Evolutionary conservation across 2,329 filamentous ascomycete genomes (phyloP).

Genomic region (Grosmannia serpens): DNA sequence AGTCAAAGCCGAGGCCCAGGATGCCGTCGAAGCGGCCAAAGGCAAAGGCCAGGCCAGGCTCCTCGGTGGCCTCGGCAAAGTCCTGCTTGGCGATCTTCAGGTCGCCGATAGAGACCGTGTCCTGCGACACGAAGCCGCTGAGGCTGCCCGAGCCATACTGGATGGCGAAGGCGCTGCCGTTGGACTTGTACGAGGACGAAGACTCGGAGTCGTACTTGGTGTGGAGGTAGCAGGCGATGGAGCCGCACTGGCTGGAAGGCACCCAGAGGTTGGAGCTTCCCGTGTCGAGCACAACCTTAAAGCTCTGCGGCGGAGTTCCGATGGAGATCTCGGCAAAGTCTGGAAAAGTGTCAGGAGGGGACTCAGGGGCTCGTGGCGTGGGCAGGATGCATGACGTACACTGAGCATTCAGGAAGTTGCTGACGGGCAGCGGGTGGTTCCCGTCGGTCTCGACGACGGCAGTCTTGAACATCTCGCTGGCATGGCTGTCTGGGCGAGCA

Average conservation of each 20-base stretch:
- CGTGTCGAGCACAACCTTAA: conserved; percentile 98
- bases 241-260: conserved; percentile 77
- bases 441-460: conserved; percentile 52
- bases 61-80: conserved; percentile 91
- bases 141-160: conserved; percentile 90
- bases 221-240: conserved; percentile 97
- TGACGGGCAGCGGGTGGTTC: conserved; percentile 75
- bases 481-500: conserved; percentile 54
- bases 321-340: conserved; percentile 96
- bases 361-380: background rate
- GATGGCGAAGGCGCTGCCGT: conserved; percentile 87
- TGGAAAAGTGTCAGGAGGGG: conserved; percentile 22
- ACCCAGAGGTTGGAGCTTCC: conserved; percentile 99
- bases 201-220: conserved; percentile 86
- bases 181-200: conserved; percentile 87
- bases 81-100: conserved; percentile 78
- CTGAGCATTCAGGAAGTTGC: conserved; percentile 97
- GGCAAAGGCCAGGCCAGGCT: conserved; percentile 93
- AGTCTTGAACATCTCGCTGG: conserved; percentile 70
- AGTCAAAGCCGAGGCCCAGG: conserved; percentile 85
- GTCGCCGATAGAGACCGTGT: conserved; percentile 78
- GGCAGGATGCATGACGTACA: conserved; percentile 48
- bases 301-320: conserved; percentile 81
- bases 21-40: conserved; percentile 98
- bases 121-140: conserved; percentile 86